A percentile compares a stretch with the other conserved stretches of the same genome.
Conservation (phyloP, 176 grass and related monocot genomes). For the Oryza longistaminata region DNA sequence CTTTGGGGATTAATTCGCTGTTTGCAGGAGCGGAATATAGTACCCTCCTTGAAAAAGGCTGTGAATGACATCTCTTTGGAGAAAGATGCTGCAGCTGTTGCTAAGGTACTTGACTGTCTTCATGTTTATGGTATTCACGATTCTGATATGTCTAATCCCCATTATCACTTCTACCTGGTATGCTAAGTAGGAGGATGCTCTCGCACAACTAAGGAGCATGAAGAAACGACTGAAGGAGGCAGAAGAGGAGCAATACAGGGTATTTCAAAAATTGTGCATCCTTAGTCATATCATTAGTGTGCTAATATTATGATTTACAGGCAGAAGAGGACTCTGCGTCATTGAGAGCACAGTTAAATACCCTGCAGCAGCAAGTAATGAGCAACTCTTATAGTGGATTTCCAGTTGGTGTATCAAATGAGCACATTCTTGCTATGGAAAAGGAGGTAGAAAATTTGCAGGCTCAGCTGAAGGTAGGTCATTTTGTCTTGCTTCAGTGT, state of each 20-base stretch:
- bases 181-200: conserved; percentile 83
- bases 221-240: conserved; percentile 95
- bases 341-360: conserved; percentile 90
- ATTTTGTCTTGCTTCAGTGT: neutral
- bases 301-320: conserved; percentile 49
- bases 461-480: conserved; percentile 60
- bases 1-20: conserved; percentile 6
- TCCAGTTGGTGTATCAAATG: conserved; percentile 54
- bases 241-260: conserved; percentile 96
- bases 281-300: neutral
- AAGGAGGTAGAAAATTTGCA: conserved; percentile 92
- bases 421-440: conserved; percentile 67
- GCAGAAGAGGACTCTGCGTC: conserved; percentile 90
- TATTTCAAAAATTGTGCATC: conserved; percentile 46
- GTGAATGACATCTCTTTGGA: conserved; percentile 75
- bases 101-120: conserved; percentile 58
- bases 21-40: conserved; percentile 62
- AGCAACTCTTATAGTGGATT: conserved; percentile 60
- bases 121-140: conserved; percentile 25
- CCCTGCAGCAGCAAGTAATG: conserved; percentile 76
- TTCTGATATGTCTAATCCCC: conserved; percentile 4
- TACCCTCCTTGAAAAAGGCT: conserved; percentile 65
- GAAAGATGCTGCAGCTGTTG: conserved; percentile 86
- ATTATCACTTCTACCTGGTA: conserved; percentile 9
- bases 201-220: conserved; percentile 75